phyloP scores from a whole-genome alignment of 1,284 basidiomycete species.

The Tilletiopsis washingtonensis region DNA sequence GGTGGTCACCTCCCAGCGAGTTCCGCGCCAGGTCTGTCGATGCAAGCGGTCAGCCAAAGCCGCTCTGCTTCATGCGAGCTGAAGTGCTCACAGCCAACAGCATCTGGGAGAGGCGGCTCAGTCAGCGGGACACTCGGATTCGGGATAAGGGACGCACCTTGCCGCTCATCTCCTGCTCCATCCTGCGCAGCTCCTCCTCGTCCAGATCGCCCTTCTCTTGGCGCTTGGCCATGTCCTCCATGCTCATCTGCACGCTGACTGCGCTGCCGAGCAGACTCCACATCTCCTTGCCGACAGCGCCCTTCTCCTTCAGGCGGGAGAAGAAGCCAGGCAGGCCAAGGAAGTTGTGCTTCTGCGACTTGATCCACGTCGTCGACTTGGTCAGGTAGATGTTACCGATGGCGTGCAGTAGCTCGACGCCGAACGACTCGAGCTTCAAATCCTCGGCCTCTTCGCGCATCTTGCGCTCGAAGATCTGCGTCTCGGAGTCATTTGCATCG shows the following conservation, averaged over 20 bases:
- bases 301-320: slow-evolving; percentile 89
- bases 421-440: slow-evolving; percentile 95
- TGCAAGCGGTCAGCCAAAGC: too few species aligned
- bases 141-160: slow-evolving; percentile 52
- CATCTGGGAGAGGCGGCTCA: slow-evolving; percentile 3
- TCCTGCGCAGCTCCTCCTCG: slow-evolving; percentile 58
- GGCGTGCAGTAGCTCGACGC: slow-evolving; percentile 66
- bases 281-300: slow-evolving; percentile 57
- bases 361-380: slow-evolving; percentile 86
- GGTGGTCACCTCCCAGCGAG: slow-evolving; percentile 32
- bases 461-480: slow-evolving; percentile 57
- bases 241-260: slow-evolving; percentile 53
- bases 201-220: slow-evolving; percentile 83
- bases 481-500: slow-evolving; percentile 71
- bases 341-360: slow-evolving; percentile 62
- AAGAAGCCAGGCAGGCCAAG: slow-evolving; percentile 81
- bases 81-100: slow-evolving; percentile 5
- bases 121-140: not conserved
- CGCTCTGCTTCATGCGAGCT: not conserved
- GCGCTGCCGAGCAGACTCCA: slow-evolving; percentile 53
- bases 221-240: slow-evolving; percentile 81
- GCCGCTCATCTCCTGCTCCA: slow-evolving; percentile 90
- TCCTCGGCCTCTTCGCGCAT: slow-evolving; percentile 87
- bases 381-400: slow-evolving; percentile 71
- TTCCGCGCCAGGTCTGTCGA: slow-evolving; percentile 14